Evolutionary conservation across 768 basidiomycete species (phyloP).

Genomic region (Russula griseocarnosa): DNA sequence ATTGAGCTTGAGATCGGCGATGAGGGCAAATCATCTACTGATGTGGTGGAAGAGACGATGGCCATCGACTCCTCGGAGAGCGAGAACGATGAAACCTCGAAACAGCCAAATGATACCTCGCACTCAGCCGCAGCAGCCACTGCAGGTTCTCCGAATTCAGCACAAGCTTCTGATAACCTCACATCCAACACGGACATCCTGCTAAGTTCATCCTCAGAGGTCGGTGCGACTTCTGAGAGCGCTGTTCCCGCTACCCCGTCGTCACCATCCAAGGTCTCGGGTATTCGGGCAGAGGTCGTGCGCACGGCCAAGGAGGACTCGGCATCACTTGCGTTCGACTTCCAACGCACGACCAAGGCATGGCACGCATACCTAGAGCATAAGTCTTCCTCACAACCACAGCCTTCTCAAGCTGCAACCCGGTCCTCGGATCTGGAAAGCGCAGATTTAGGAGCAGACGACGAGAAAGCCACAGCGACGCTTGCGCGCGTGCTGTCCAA

Average conservation of each 20-base stretch:
- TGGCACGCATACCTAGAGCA: constrained; percentile 13
- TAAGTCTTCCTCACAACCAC: background rate
- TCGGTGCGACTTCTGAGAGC: background rate
- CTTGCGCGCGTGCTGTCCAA: constrained; percentile 86
- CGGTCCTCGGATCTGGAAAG: constrained; percentile 20
- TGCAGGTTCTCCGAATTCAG: background rate
- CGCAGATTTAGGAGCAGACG: constrained; percentile 40
- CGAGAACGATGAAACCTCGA: constrained; percentile 18
- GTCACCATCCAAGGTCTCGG: background rate
- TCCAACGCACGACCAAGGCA: constrained; percentile 7
- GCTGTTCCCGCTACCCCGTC: background rate
- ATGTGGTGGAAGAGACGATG: constrained; percentile 27
- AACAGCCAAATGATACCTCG: constrained; percentile 4
- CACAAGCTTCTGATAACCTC: constrained; percentile 5
- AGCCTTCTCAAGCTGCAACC: background rate
- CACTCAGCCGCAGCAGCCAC: background rate
- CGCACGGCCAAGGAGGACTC: constrained; percentile 18
- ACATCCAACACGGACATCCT: background rate
- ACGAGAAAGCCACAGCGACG: constrained; percentile 56
- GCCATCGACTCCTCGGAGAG: constrained; percentile 21
- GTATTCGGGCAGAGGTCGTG: constrained; percentile 17
- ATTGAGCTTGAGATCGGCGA: background rate
- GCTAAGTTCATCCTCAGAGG: background rate
- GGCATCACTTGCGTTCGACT: constrained; percentile 13
- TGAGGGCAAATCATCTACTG: constrained; percentile 6